Evolutionary conservation across 2,329 filamentous ascomycete genomes (phyloP).

Genomic region (Aspergillus sp.): DNA sequence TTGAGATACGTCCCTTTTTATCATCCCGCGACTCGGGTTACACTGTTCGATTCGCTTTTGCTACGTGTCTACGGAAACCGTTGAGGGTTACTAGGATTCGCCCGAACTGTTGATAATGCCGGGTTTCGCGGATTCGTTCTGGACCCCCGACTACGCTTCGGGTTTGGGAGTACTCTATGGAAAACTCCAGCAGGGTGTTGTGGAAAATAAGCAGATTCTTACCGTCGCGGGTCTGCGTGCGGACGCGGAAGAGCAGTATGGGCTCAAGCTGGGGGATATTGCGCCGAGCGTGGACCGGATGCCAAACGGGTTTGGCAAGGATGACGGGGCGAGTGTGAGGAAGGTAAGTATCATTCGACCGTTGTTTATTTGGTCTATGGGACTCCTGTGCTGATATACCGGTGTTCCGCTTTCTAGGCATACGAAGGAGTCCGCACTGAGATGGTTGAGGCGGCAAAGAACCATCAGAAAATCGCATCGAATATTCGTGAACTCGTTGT

Average conservation of each 20-base stretch:
- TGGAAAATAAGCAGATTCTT: constrained; percentile 90
- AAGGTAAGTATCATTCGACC: constrained; percentile 56
- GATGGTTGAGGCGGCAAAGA: constrained; percentile 84
- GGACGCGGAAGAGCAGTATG: constrained; percentile 89
- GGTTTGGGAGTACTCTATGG: constrained; percentile 89
- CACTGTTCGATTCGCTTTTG: neutral
- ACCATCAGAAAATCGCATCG: constrained; percentile 90
- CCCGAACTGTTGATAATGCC: constrained; percentile 55
- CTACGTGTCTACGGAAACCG: neutral
- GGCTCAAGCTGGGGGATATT: constrained; percentile 72
- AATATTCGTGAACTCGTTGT: constrained; percentile 96
- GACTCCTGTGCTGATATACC: neutral
- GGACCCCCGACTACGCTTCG: constrained; percentile 95
- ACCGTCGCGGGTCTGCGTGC: constrained; percentile 89
- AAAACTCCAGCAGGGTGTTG: constrained; percentile 92
- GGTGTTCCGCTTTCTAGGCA: constrained; percentile 50
- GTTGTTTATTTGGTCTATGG: neutral
- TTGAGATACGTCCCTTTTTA: neutral
- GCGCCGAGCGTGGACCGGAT: constrained; percentile 74
- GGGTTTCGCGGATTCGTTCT: constrained; percentile 92
- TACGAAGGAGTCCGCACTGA: constrained; percentile 89
- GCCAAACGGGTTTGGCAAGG: constrained; percentile 73
- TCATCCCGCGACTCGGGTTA: neutral
- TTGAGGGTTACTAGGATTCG: neutral
- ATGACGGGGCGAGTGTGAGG: constrained; percentile 91